Evolutionary conservation across 768 basidiomycete species (phyloP).

Genomic region (Pleurotus tuber-regium): DNA sequence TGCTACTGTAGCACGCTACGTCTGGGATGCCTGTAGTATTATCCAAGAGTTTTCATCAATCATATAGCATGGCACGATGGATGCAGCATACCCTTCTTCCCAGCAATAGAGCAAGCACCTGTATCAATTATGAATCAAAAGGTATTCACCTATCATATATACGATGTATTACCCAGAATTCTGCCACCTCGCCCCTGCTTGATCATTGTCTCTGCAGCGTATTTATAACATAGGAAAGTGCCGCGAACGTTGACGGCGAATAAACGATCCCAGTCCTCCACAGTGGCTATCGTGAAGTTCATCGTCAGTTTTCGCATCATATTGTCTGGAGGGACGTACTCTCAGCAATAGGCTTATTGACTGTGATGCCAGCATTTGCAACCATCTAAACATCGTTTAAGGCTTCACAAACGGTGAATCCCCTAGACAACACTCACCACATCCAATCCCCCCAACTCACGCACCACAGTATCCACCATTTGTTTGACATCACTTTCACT

Average conservation of each 20-base stretch:
- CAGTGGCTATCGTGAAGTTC: constrained; percentile 22
- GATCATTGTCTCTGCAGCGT: constrained; percentile 41
- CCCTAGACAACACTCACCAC: constrained; percentile 1
- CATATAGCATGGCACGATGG: no score
- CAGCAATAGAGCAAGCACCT: constrained; percentile 39
- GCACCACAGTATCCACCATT: constrained; percentile 5
- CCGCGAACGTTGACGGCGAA: constrained; percentile 38
- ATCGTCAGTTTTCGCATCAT: background rate
- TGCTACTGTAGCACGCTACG: background rate
- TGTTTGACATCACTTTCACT: constrained; percentile 10
- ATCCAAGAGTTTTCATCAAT: no score
- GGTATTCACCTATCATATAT: no score
- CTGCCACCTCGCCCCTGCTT: constrained; percentile 37
- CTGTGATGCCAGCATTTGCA: constrained; percentile 26
- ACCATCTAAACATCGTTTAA: constrained; percentile 22
- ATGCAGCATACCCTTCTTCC: constrained; percentile 28
- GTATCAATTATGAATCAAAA: no score
- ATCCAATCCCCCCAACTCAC: constrained; percentile 10
- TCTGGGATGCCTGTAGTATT: background rate
- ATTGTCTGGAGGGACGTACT: background rate
- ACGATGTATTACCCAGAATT: constrained; percentile 40
- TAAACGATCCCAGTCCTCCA: constrained; percentile 29
- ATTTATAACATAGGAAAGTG: constrained; percentile 37
- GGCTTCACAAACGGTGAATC: background rate
- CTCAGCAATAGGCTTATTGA: background rate